These are phyloP conservation scores for Aureobasidium namibiae DNA, from an alignment of 2,329 filamentous ascomycete species.

Conservation along the genomic window DNA sequence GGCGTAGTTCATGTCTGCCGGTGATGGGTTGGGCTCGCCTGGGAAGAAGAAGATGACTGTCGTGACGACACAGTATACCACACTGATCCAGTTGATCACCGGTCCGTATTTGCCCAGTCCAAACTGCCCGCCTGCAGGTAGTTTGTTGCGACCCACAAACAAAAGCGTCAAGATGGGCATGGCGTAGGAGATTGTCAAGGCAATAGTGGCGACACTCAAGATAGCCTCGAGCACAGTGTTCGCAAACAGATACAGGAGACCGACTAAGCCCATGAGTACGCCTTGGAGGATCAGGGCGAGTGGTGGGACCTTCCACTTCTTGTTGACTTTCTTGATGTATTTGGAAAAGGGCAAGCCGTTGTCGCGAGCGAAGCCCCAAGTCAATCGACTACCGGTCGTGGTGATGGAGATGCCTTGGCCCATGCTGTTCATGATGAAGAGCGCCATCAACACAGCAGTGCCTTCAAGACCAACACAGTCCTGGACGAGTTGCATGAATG, in stretches of 20 bases:
- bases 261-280: conserved; percentile 38
- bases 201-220: conserved; percentile 34
- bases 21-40: conserved; percentile 34
- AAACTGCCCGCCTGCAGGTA: conserved; percentile 39
- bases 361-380: conserved; percentile 23
- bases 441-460: conserved; percentile 38
- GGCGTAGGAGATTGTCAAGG: conserved; percentile 35
- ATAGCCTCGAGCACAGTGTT: conserved; percentile 37
- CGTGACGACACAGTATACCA: conserved; percentile 45
- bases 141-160: conserved; percentile 42
- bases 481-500: conserved; percentile 52
- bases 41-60: conserved; percentile 52
- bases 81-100: conserved; percentile 33
- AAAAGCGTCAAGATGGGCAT: conserved; percentile 32
- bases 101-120: conserved; percentile 31
- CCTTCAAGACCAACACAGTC: conserved; percentile 41
- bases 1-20: conserved; percentile 50
- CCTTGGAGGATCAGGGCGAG: conserved; percentile 47
- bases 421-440: conserved; percentile 50
- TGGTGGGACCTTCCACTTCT: conserved; percentile 44
- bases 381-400: conserved; percentile 25
- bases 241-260: conserved; percentile 37
- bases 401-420: conserved; percentile 47
- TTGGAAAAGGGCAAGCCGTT: conserved; percentile 20
- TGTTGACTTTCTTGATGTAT: conserved; percentile 33